Evolutionary conservation across 140 eudicot species (phyloP).

Genomic region (Bidens hawaiensis): DNA sequence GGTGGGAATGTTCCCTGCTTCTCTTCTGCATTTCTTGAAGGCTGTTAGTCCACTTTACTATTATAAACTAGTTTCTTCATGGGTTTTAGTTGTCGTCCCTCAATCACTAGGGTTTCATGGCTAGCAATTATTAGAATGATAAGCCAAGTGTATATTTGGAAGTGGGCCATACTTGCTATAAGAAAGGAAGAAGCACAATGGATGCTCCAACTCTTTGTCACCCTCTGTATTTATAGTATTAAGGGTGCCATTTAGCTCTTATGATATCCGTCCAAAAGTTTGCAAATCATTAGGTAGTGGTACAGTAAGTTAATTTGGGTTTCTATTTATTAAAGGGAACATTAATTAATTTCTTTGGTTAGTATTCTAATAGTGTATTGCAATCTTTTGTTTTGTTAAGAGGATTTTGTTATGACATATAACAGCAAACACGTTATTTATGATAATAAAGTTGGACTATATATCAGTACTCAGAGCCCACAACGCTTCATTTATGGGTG

Average conservation of each 20-base stretch:
- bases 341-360: too few species aligned
- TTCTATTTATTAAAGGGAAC: not conserved
- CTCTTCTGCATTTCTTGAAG: slow-evolving; percentile 23
- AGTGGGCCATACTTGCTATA: slow-evolving; percentile 31
- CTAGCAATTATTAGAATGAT: slow-evolving; percentile 25
- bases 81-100: slow-evolving; percentile 41
- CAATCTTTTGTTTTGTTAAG: not conserved
- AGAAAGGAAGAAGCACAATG: slow-evolving; percentile 31
- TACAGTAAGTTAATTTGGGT: slow-evolving; percentile 3
- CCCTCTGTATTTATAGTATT: slow-evolving; percentile 46
- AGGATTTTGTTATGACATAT: not conserved
- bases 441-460: not conserved
- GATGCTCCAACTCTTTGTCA: slow-evolving; percentile 30
- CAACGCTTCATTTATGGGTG: too few species aligned
- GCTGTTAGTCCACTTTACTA: not conserved
- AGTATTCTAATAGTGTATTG: too few species aligned
- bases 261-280: not conserved
- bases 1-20: slow-evolving; percentile 4
- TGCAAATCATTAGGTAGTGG: slow-evolving; percentile 11
- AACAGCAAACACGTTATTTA: not conserved
- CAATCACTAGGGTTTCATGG: slow-evolving; percentile 23
- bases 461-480: not conserved
- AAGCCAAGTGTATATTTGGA: slow-evolving; percentile 17
- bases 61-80: slow-evolving; percentile 12
- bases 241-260: slow-evolving; percentile 8